phyloP scores from a whole-genome alignment of 306 rosid genomes.

The Lathyrus tuberosus region DNA sequence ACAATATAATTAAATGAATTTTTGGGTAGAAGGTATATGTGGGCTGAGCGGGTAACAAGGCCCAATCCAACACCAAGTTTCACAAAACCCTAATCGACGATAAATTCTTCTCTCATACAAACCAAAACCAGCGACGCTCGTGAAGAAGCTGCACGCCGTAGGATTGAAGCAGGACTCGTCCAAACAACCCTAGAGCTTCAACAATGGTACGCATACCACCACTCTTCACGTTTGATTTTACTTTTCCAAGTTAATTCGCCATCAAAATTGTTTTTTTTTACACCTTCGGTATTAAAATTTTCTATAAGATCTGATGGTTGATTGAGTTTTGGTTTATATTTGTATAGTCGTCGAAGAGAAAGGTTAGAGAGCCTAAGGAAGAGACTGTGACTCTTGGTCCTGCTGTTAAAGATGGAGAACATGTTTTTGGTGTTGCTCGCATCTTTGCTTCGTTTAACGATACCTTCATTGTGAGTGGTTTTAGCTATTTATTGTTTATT shows the following conservation, averaged over 20 bases:
- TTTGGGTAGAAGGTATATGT: too few relatives aligned
- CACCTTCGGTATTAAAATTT: neutral
- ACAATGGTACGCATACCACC: neutral
- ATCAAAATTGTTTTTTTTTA: neutral
- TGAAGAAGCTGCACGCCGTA: neutral
- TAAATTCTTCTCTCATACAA: neutral
- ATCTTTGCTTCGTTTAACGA: slow-evolving; percentile 80
- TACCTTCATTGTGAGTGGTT: slow-evolving; percentile 69
- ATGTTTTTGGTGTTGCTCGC: slow-evolving; percentile 78
- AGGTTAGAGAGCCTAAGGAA: slow-evolving; percentile 83
- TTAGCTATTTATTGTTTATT: too few relatives aligned
- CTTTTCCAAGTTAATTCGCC: neutral
- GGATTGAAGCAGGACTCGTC: neutral
- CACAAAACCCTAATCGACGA: slow-evolving; percentile 5
- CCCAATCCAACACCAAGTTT: neutral
- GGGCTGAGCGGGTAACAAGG: neutral
- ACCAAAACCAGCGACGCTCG: neutral
- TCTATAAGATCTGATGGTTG: neutral
- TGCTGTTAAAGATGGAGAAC: slow-evolving; percentile 74
- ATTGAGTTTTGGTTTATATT: neutral
- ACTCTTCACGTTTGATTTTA: neutral
- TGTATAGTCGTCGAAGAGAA: slow-evolving; percentile 63
- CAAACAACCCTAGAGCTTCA: neutral
- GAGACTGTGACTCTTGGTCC: slow-evolving; percentile 85
- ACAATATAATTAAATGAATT: too few relatives aligned